Evolutionary conservation across 495 filamentous ascomycete genomes (phyloP), one percentile per base, ranked within the genome.

Genomic region (Sordaria brevicollis): DNA sequence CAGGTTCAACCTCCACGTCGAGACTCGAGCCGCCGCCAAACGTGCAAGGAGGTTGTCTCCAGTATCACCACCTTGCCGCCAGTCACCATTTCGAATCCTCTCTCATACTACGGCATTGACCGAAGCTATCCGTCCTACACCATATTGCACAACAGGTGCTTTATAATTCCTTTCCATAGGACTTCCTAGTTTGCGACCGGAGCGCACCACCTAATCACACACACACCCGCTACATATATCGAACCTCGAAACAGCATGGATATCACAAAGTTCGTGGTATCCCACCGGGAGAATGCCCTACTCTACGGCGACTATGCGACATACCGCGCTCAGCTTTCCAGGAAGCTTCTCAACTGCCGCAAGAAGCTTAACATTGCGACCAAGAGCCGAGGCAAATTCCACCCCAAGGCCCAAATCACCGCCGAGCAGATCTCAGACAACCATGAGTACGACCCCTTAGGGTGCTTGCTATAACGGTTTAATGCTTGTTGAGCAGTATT

Each of bases 301-400:
- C 86, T 96, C 8, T 87, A 92, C 36, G 95, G 94, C 49, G 93
- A 97, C 79, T 93, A 97, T 82, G 89, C 87, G 79, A 90, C 90
- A 35, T 97, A 98, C 78, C 89, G 91, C 68, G 84, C 82, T 17
- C 92, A 94, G 78, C 85, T 94, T 49, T 90, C 91, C 67, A 89
- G 91, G 74, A 91, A 91, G 75, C 82, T 98, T 67, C 91, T 92
- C 79, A 92, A 90, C 74, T 83, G 91, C 69, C 91, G 93, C 75
- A 94, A 90, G 83, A 93, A 91, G 80, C 86, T 98, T 68, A 89
- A 90, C 68, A 89, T 92, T 73, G 86, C 90, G 65, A 94, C 92
- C 65, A 88, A 89, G 74, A 93, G 91, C 83, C 90, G 91, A 71
- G 89, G 89, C 73, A 97, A 96, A 81, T 97, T 93, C 81, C 85